Percentiles rank a stretch among this genome's conserved stretches.
These are phyloP conservation scores for Adansonia rubrostipa DNA, from an alignment of 441 rosid genomes.

Conservation along the genomic window DNA sequence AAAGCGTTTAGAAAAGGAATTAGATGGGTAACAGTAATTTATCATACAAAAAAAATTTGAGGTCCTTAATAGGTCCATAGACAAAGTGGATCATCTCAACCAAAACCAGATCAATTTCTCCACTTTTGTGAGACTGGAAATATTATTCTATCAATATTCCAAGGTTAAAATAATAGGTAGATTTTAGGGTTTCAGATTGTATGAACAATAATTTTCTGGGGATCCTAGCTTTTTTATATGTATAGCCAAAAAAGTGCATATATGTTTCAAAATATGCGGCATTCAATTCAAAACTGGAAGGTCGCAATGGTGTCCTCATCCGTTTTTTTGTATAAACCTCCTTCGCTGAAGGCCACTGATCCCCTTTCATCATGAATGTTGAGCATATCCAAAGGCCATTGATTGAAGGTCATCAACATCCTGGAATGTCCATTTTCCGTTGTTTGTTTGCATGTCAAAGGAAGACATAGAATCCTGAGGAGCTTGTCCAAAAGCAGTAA, in stretches of 20 bases:
- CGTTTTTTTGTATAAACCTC: conserved; percentile 36
- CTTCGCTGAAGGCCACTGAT: background rate
- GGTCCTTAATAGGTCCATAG: conserved; percentile 29
- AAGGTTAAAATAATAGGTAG: conserved; percentile 35
- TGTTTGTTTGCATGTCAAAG: conserved; percentile 43
- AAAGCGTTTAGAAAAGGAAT: background rate
- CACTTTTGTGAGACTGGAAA: conserved; percentile 28
- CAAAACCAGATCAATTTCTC: conserved; percentile 28
- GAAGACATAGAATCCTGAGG: conserved; percentile 41
- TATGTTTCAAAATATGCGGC: conserved; percentile 42
- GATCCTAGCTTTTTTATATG: conserved; percentile 49
- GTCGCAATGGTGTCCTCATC: conserved; percentile 35
- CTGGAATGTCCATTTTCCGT: conserved; percentile 52
- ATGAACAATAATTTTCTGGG: conserved; percentile 38
- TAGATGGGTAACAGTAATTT: conserved; percentile 25
- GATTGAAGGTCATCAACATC: conserved; percentile 61
- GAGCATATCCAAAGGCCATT: conserved; percentile 54
- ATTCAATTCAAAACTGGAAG: conserved; percentile 44
- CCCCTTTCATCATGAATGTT: conserved; percentile 36
- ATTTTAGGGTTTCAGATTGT: conserved; percentile 42
- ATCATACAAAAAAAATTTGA: conserved; percentile 25
- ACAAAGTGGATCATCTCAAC: conserved; percentile 25
- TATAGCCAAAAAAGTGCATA: conserved; percentile 48
- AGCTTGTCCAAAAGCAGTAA: conserved; percentile 49
- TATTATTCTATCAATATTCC: conserved; percentile 34